Evolutionary conservation across 768 basidiomycete species (phyloP).

Genomic region (Naganishia randhawae): DNA sequence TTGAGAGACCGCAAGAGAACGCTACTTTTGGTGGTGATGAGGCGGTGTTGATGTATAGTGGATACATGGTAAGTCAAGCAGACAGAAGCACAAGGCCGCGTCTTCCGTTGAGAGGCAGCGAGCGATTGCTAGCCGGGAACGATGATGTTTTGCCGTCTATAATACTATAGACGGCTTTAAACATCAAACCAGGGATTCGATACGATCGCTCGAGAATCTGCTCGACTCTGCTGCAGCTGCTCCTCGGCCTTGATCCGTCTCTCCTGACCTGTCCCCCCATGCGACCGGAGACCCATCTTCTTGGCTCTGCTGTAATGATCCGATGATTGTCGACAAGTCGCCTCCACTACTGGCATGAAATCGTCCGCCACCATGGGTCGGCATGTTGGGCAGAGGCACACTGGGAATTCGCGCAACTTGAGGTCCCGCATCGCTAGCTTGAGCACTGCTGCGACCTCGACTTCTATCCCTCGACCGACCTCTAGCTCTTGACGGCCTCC

Average conservation of each 20-base stretch:
- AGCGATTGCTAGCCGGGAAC: neutral
- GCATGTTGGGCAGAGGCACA: constrained; percentile 2
- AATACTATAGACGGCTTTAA: constrained; percentile 10
- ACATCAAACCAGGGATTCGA: constrained; percentile 16
- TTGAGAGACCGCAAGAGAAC: constrained; percentile 5
- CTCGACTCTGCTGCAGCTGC: neutral
- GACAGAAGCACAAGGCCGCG: neutral
- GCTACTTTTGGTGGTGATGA: neutral
- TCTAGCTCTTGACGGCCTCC: neutral
- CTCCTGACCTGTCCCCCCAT: neutral
- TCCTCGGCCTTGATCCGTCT: neutral
- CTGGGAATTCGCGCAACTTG: neutral
- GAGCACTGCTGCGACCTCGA: neutral
- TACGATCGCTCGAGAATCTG: constrained; percentile 5
- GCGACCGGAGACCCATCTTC: neutral
- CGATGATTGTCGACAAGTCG: constrained; percentile 26
- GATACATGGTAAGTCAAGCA: constrained; percentile 9
- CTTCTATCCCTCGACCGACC: constrained; percentile 15
- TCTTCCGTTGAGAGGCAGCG: neutral
- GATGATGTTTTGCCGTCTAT: constrained; percentile 6
- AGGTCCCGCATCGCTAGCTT: neutral
- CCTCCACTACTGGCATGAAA: neutral
- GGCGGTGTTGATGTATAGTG: neutral
- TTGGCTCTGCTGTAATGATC: constrained; percentile 10
- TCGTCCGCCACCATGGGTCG: neutral